phyloP scores from a whole-genome alignment of 768 basidiomycete species.

The Kockovaella imperatae region DNA sequence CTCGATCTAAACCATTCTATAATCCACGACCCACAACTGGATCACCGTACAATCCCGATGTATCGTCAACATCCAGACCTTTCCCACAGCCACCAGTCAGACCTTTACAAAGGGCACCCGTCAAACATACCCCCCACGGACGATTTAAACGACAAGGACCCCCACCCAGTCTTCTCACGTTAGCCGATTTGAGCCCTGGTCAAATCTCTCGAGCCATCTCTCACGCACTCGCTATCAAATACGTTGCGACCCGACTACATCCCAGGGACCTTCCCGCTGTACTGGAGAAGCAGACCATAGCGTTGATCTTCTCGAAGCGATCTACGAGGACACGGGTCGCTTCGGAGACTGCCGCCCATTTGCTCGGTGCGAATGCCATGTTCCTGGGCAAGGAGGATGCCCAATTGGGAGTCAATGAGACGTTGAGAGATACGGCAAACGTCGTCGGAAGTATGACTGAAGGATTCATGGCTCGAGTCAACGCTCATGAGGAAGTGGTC shows the following conservation, averaged over 20 bases:
- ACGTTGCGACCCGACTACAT: slow-evolving; percentile 25
- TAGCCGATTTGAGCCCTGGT: slow-evolving; percentile 72
- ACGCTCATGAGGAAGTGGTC: slow-evolving; percentile 67
- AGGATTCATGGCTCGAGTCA: slow-evolving; percentile 94
- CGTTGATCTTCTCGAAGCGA: slow-evolving; percentile 84
- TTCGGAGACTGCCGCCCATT: slow-evolving; percentile 67
- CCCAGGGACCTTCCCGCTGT: slow-evolving; percentile 3
- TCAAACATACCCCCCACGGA: not conserved
- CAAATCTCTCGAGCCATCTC: slow-evolving; percentile 63
- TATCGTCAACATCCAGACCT: no score
- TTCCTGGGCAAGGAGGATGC: slow-evolving; percentile 87
- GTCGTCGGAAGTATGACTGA: slow-evolving; percentile 93
- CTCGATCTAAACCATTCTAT: no score
- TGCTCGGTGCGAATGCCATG: slow-evolving; percentile 80
- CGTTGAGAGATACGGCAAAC: slow-evolving; percentile 67
- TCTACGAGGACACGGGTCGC: slow-evolving; percentile 85
- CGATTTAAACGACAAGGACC: no score
- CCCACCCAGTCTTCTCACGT: slow-evolving; percentile 69
- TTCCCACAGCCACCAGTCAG: not conserved
- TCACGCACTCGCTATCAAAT: slow-evolving; percentile 53
- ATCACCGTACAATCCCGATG: no score
- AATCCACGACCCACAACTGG: no score
- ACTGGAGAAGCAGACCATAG: slow-evolving; percentile 63
- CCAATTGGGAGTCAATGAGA: slow-evolving; percentile 94
- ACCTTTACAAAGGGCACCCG: not conserved